Conservation (phyloP, 768 basidiomycete genomes). For the Polyporus arcularius region DNA sequence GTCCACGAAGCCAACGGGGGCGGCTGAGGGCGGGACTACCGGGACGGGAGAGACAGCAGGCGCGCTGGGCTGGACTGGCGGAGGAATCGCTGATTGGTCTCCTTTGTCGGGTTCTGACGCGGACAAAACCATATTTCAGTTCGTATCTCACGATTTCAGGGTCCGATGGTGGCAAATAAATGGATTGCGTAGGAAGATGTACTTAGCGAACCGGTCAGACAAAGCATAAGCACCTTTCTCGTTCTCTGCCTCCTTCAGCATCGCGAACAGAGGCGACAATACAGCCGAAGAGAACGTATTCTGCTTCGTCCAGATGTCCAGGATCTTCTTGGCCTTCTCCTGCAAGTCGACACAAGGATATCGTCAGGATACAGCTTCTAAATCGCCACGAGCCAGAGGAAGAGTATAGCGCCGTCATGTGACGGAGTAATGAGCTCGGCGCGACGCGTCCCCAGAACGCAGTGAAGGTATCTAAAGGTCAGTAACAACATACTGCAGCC, state of each 20-base stretch:
- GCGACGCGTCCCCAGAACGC: slow-evolving; percentile 1
- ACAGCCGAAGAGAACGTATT: slow-evolving; percentile 83
- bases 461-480: neutral
- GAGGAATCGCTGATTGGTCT: slow-evolving; percentile 21
- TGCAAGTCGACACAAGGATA: slow-evolving; percentile 42
- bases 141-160: slow-evolving; percentile 55
- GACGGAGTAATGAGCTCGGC: slow-evolving; percentile 7
- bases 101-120: slow-evolving; percentile 49
- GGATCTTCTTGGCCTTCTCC: slow-evolving; percentile 97
- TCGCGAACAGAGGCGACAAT: slow-evolving; percentile 69
- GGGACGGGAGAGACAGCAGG: slow-evolving; percentile 21
- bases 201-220: slow-evolving; percentile 77
- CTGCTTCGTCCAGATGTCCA: slow-evolving; percentile 96
- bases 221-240: slow-evolving; percentile 86
- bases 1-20: slow-evolving; percentile 30
- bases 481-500: neutral
- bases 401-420: slow-evolving; percentile 27
- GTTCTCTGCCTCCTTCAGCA: slow-evolving; percentile 56
- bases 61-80: slow-evolving; percentile 21
- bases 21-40: slow-evolving; percentile 29
- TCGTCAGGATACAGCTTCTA: slow-evolving; percentile 43
- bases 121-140: slow-evolving; percentile 72
- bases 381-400: slow-evolving; percentile 23
- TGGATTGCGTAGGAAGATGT: slow-evolving; percentile 70
- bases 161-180: slow-evolving; percentile 48